These are phyloP conservation scores for Leersia perrieri DNA, from an alignment of 176 grass and related monocot genomes.

Conservation along the genomic window DNA sequence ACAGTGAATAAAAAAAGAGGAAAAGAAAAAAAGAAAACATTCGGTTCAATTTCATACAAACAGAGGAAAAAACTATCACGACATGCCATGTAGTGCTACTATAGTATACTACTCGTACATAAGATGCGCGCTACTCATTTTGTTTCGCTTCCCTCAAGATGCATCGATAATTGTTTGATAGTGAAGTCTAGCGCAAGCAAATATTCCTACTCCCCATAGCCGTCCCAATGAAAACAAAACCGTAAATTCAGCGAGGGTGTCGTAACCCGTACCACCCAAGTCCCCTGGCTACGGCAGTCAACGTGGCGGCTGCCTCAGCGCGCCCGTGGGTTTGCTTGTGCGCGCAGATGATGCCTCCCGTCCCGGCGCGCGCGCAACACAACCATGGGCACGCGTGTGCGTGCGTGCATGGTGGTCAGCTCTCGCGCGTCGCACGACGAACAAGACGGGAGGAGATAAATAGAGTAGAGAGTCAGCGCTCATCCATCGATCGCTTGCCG, in stretches of 20 bases:
- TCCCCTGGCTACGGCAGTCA: too few species aligned
- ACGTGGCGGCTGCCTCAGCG: too few species aligned
- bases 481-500: slow-evolving; percentile 15
- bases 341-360: slow-evolving; percentile 27
- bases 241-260: too few species aligned
- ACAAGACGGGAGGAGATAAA: too few species aligned
- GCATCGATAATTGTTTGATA: too few species aligned
- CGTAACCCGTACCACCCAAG: too few species aligned
- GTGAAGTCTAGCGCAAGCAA: too few species aligned
- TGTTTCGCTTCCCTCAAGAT: not conserved
- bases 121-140: not conserved
- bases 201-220: too few species aligned
- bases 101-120: too few species aligned
- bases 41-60: not conserved
- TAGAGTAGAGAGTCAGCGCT: not conserved
- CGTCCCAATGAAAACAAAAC: too few species aligned
- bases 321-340: slow-evolving; percentile 24
- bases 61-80: not conserved
- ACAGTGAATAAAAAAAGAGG: not conserved
- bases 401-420: not conserved
- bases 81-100: not conserved
- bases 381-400: not conserved
- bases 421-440: not conserved
- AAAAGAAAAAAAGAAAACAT: not conserved
- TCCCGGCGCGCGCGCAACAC: not conserved